A percentile compares a stretch with the other conserved stretches of the same genome.
phyloP scores from a whole-genome alignment of 169 alveolate genomes.

The Perkinsus marinus region DNA sequence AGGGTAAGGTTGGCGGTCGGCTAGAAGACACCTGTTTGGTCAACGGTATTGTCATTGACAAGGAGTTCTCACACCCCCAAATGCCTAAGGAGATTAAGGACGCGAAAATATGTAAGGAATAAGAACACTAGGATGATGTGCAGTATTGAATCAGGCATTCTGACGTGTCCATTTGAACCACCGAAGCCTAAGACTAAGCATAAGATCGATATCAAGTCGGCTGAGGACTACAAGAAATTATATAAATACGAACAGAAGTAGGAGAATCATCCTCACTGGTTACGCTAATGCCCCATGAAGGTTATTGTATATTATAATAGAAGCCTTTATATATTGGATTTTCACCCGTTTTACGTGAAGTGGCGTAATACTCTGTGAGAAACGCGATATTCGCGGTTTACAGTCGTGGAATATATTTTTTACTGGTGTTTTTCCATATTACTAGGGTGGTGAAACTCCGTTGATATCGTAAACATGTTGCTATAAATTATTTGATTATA shows the following conservation, averaged over 20 bases:
- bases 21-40: constrained; percentile 85
- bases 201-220: constrained; percentile 86
- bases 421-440: too few species aligned
- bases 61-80: constrained; percentile 97
- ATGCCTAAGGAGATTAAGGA: constrained; percentile 83
- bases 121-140: not conserved
- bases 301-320: too few species aligned
- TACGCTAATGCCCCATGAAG: too few species aligned
- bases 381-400: too few species aligned
- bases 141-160: constrained; percentile 47
- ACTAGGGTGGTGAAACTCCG: too few species aligned
- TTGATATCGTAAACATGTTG: too few species aligned
- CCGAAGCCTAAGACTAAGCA: constrained; percentile 99
- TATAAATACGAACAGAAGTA: constrained; percentile 36
- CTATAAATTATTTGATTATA: too few species aligned
- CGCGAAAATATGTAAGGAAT: constrained; percentile 66
- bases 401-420: too few species aligned
- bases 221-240: constrained; percentile 87
- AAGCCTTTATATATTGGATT: too few species aligned
- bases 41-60: constrained; percentile 77
- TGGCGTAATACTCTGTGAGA: too few species aligned
- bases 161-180: constrained; percentile 99
- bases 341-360: not conserved
- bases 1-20: constrained; percentile 90
- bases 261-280: too few species aligned